Evolutionary conservation across 768 basidiomycete genomes (phyloP).

Genomic region (Boletus edulis): DNA sequence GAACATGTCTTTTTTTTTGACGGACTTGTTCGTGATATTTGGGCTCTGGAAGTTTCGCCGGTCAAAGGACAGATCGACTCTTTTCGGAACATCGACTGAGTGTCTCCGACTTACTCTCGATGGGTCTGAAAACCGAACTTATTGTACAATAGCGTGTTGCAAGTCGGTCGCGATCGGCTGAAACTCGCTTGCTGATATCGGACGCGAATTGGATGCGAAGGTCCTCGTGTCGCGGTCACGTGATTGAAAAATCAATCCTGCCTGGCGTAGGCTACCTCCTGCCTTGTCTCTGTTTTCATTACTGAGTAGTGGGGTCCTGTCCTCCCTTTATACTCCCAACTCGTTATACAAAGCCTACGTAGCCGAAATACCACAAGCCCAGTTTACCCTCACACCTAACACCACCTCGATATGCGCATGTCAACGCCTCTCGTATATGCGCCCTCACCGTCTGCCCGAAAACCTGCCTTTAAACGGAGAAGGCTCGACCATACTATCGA

Average conservation of each 20-base stretch:
- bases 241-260: constrained; percentile 24
- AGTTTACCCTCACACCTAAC: background rate
- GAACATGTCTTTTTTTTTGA: too few relatives aligned
- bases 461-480: constrained; percentile 26
- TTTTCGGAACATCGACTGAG: too few relatives aligned
- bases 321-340: background rate
- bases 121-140: too few relatives aligned
- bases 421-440: constrained; percentile 12
- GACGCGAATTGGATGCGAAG: background rate
- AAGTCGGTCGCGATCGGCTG: too few relatives aligned
- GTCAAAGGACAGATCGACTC: too few relatives aligned
- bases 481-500: constrained; percentile 19
- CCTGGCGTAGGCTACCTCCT: background rate
- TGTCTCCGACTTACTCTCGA: too few relatives aligned
- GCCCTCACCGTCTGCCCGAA: constrained; percentile 13
- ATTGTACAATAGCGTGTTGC: too few relatives aligned
- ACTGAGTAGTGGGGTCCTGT: background rate
- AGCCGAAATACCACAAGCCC: background rate
- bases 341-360: background rate
- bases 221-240: constrained; percentile 27
- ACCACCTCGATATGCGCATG: constrained; percentile 15
- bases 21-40: too few relatives aligned
- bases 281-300: background rate
- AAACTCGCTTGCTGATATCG: too few relatives aligned
- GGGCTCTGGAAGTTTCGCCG: too few relatives aligned